These are phyloP conservation scores for Fusarium sp. DNA, from an alignment of 2,329 filamentous ascomycete genomes.

Conservation along the genomic window DNA sequence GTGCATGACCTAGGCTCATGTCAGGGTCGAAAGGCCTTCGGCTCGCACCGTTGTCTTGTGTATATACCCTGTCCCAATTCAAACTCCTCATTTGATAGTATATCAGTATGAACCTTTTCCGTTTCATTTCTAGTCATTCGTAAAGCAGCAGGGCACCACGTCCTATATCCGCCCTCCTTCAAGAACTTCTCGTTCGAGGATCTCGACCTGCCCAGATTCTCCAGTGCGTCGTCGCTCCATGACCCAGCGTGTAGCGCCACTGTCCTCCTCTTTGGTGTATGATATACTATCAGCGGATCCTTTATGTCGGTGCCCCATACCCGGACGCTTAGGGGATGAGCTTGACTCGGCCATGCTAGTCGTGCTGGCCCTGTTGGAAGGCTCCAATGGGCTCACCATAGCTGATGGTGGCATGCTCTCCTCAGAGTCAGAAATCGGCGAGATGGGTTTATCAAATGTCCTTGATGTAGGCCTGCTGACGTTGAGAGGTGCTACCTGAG, in stretches of 20 bases:
- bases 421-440: slow-evolving; percentile 37
- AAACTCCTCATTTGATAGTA: slow-evolving; percentile 33
- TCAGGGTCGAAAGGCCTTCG: slow-evolving; percentile 1
- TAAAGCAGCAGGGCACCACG: slow-evolving; percentile 14
- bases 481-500: slow-evolving; percentile 22
- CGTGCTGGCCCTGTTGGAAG: slow-evolving; percentile 31
- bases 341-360: slow-evolving; percentile 25
- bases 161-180: slow-evolving; percentile 65
- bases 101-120: slow-evolving; percentile 22
- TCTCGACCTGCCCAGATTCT: slow-evolving; percentile 73
- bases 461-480: slow-evolving; percentile 24
- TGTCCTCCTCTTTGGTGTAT: slow-evolving; percentile 74
- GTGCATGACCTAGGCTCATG: slow-evolving; percentile 8
- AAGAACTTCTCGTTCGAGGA: slow-evolving; percentile 75
- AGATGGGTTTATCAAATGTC: slow-evolving; percentile 33
- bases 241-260: slow-evolving; percentile 74
- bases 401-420: slow-evolving; percentile 38
- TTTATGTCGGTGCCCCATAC: slow-evolving; percentile 63
- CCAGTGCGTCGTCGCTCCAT: slow-evolving; percentile 76
- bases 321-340: slow-evolving; percentile 26
- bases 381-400: slow-evolving; percentile 42
- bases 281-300: slow-evolving; percentile 77
- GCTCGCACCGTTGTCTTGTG: slow-evolving; percentile 25
- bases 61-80: slow-evolving; percentile 36
- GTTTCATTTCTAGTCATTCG: slow-evolving; percentile 21